Conservation (phyloP, 1,139 yeast species). For the Komagataea norvegica region DNA sequence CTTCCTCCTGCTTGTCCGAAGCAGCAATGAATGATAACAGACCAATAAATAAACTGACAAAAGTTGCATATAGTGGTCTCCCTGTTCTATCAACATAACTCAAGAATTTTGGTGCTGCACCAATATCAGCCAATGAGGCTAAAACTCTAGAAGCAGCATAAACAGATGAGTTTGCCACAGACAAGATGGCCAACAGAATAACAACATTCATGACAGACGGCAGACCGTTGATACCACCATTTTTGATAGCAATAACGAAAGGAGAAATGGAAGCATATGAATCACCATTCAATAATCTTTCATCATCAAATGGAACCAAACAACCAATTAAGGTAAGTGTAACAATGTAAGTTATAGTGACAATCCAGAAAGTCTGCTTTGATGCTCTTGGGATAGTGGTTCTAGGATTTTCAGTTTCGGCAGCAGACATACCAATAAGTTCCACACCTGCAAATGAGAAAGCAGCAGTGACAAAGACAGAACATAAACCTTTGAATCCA, state of each 20-base stretch:
- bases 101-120: conserved; percentile 54
- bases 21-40: conserved; percentile 59
- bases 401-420: conserved; percentile 81
- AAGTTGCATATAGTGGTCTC: conserved; percentile 57
- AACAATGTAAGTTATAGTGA: conserved; percentile 58
- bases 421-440: conserved; percentile 80
- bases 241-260: conserved; percentile 46
- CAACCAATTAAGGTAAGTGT: conserved; percentile 60
- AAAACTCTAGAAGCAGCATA: conserved; percentile 64
- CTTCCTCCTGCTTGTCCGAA: conserved; percentile 50
- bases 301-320: conserved; percentile 60
- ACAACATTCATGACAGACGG: conserved; percentile 49
- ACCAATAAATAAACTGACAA: conserved; percentile 48
- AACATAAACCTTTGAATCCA: conserved; percentile 54
- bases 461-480: conserved; percentile 52
- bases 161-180: conserved; percentile 66
- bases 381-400: conserved; percentile 65
- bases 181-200: conserved; percentile 54
- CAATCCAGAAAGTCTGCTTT: conserved; percentile 77
- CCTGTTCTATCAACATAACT: conserved; percentile 61
- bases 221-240: conserved; percentile 43
- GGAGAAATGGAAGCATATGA: conserved; percentile 52
- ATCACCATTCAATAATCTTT: conserved; percentile 42
- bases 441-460: conserved; percentile 63
- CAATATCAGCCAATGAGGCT: conserved; percentile 61